Percentiles rank a stretch among this genome's conserved stretches.
These are phyloP conservation scores for Yamadazyma kanchanaburiensis DNA, from an alignment of 1,139 yeast species.

Conservation along the genomic window DNA sequence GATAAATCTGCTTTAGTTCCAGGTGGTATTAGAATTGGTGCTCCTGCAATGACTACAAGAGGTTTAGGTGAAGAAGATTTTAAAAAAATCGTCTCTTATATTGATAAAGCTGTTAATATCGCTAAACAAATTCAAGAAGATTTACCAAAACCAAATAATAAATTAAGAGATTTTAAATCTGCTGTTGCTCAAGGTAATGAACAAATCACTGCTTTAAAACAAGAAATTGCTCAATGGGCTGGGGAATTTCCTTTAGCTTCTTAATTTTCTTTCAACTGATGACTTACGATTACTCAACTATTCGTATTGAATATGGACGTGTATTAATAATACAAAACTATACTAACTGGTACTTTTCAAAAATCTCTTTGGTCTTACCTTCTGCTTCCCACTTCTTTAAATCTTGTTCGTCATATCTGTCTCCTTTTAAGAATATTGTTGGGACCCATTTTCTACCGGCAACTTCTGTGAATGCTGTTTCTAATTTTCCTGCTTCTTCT, in stretches of 20 bases:
- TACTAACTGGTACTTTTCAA: conserved; percentile 23
- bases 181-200: conserved; percentile 70
- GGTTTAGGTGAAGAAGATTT: conserved; percentile 90
- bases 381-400: conserved; percentile 42
- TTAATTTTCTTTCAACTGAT: conserved; percentile 16
- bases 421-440: conserved; percentile 63
- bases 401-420: conserved; percentile 55
- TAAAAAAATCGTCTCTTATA: conserved; percentile 75
- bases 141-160: conserved; percentile 84
- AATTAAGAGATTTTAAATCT: conserved; percentile 89
- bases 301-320: too few relatives aligned
- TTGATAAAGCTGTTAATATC: conserved; percentile 77
- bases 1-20: conserved; percentile 97
- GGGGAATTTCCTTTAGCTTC: conserved; percentile 91
- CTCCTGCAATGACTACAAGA: conserved; percentile 99
- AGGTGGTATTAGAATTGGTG: conserved; percentile 97
- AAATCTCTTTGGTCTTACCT: conserved; percentile 40
- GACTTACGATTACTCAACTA: conserved; percentile 13
- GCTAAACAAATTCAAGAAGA: conserved; percentile 73
- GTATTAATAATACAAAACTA: conserved; percentile 4
- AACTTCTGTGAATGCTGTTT: conserved; percentile 56
- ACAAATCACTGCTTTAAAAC: conserved; percentile 58
- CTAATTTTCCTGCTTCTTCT: conserved; percentile 52
- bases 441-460: conserved; percentile 74
- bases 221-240: conserved; percentile 88